Base-by-base conservation (phyloP, 306 rosid species). In the Glycine tomentella region DNA sequence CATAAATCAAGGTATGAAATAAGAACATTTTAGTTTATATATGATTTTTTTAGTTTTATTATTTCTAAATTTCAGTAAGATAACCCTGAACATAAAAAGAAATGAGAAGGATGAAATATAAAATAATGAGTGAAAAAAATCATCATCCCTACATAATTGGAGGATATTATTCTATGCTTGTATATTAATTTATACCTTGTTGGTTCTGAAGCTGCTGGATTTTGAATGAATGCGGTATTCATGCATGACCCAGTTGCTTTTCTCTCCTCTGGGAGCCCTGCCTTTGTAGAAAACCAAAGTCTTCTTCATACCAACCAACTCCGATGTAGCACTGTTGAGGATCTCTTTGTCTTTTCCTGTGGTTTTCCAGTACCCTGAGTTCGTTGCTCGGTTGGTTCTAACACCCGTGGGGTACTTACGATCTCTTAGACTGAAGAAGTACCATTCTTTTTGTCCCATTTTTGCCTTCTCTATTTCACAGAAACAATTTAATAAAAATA, bases 371-470 rank as follows among this genome's bases (percentile, higher is more conserved):
- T 95, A 95, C 3, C 99, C 99, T 0, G 95, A 92, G 45, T 95
- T 94, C 0, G 99, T 95, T 3, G 99, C 99, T 52, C 97, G 25
- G 80, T 95, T 95, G 0, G 99, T 95, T 4, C 99, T 74, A 3
- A 94, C 85, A 11, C 98, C 98, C 0, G 98, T 94, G 1, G 97
- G 99, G 58, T 93, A 95, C 72, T 95, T 95, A 2, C 99, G 70
- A 74, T 95, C 99, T 1, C 97, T 83, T 0, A 88, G 53, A 76
- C 92, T 95, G 82, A 90, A 95, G 79, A 95, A 95, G 74, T 95
- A 95, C 97, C 97, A 95, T 79, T 95, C 99, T n/a, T 91, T 95
- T 82, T 90, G 91, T 2, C 99, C 99, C 97, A 95, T 89, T 75
- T 93, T 95, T 0, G 99, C 97, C 72, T 93, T 95, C 72, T 31